Base-by-base conservation (phyloP, 257 asterid genomes). In the Misopates orontium region DNA sequence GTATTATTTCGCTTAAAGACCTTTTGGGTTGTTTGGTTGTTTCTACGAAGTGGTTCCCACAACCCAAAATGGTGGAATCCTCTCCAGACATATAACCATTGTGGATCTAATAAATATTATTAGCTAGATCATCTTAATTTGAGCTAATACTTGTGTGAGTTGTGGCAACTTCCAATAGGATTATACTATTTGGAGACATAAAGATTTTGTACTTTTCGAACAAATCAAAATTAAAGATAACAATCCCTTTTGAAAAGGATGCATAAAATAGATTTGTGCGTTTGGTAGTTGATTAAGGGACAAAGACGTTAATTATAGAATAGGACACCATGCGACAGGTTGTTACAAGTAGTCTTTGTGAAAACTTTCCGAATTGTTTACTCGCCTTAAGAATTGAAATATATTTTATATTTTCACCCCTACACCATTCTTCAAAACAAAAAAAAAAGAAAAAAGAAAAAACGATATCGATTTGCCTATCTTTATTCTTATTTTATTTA, bases 31-130 rank as follows among this genome's bases (percentile, higher is more conserved):
- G 54, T 73, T 51, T 53, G 53, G 54, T 62, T 75, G 54, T 73
- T 51, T 53, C 76, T 41, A 69, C 54, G 18, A 8, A 14, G 78
- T 74, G 87, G 85, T 60, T 66, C 85, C 81, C 78, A 71, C 78
- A 56, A 19, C 18, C 17, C 60, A 39, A 68, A 44, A 53, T 47
- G n/a, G 28, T 20, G 66, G 18, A 57, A 57, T 18, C 70, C 42
- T 19, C 60, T 21, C 42, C 15, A 42, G 40, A 62, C 17, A 61
- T 44, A 62, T 11, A 62, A 66, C 11, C 50, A 70, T 42, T 58
- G 42, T 47, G 71, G 57, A 45, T 63, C 64, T 23, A 28, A 28
- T 36, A 23, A 17, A 42, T 53, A 69, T 4, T 31, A 15, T 13
- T 39, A 56, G 45, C 60, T n/a, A n/a, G n/a, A n/a, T 66, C 44